phyloP scores from a whole-genome alignment of 202 grass and related monocot genomes.

The Elaeis oleifera region DNA sequence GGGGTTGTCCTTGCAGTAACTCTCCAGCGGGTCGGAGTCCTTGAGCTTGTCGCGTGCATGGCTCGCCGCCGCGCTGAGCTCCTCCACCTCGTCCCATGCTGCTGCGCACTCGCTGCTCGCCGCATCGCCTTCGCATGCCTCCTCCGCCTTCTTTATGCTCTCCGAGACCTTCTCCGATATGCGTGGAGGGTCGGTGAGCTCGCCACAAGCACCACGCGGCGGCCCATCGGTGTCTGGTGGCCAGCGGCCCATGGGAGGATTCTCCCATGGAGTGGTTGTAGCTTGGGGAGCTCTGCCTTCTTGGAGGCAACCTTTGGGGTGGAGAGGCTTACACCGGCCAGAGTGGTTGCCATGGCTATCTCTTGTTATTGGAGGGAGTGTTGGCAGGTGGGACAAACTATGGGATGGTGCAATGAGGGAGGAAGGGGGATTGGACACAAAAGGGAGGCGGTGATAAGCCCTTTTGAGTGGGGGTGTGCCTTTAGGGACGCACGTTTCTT shows the following conservation, averaged over 20 bases:
- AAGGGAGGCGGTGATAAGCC: too few species aligned
- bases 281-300: not conserved
- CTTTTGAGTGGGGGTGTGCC: too few species aligned
- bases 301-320: not conserved
- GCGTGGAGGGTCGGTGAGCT: constrained; percentile 42
- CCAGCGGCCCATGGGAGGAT: not conserved
- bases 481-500: too few species aligned
- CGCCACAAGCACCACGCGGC: constrained; percentile 28
- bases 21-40: constrained; percentile 59
- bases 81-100: constrained; percentile 94
- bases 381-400: too few species aligned
- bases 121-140: constrained; percentile 42
- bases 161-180: constrained; percentile 77
- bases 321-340: not conserved
- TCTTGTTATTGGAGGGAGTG: too few species aligned
- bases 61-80: constrained; percentile 86
- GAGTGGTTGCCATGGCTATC: not conserved
- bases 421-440: too few species aligned
- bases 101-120: constrained; percentile 52
- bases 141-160: constrained; percentile 82
- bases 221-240: not conserved
- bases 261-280: constrained; percentile 5
- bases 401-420: too few species aligned
- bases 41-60: constrained; percentile 78
- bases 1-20: constrained; percentile 89